Evolutionary conservation across 2,329 filamentous ascomycete species (phyloP), one percentile per base, ranked within the genome.

Genomic region (Cercospora janseana): DNA sequence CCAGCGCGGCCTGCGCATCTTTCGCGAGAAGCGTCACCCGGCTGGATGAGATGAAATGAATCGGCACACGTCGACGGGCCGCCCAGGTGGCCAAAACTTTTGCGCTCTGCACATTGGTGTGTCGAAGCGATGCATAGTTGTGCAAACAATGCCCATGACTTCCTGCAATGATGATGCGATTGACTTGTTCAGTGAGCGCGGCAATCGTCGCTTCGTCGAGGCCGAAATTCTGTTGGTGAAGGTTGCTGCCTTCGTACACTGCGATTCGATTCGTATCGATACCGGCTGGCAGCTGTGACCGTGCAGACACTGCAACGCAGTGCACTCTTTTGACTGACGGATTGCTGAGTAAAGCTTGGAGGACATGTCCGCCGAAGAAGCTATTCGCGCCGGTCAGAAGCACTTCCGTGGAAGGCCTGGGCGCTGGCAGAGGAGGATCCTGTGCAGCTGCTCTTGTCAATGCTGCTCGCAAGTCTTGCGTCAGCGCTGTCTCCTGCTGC

Each of bases 321-420:
- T 76, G 70, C 1, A 80, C 60, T 9, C 60, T 62, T 1, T 46
- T 23, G 0, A 79, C 64, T 0, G 48, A 43, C 0, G 57, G 27
- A 4, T 69, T 46, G 3, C 60, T 49, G 0, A 70, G 43, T 1
- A 80, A 67, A 1, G 60, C 52, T 4, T 52, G 42, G 1, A 78
- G 60, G 16, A 79, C 47, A 6, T 69, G 50, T 3, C 56, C 44
- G 4, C 69, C 74, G 1, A 79, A 59, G 43, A 72, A 75, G 0
- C 70, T 71, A 1, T 69, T 69, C 1, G 68, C 62, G 1, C 73
- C 73, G 0, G 72, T 76, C 2, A 75, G 46, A 3, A 73, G 54
- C 12, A 65, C 45, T 15, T 52, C 51, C 1, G 6, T 40, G 21
- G 16, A 24, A 4, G 24, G 21, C 8, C 16, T 23, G 21, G 21